These are phyloP conservation scores for Metarhizium album DNA, from an alignment of 2,329 filamentous ascomycete genomes.

Conservation along the genomic window DNA sequence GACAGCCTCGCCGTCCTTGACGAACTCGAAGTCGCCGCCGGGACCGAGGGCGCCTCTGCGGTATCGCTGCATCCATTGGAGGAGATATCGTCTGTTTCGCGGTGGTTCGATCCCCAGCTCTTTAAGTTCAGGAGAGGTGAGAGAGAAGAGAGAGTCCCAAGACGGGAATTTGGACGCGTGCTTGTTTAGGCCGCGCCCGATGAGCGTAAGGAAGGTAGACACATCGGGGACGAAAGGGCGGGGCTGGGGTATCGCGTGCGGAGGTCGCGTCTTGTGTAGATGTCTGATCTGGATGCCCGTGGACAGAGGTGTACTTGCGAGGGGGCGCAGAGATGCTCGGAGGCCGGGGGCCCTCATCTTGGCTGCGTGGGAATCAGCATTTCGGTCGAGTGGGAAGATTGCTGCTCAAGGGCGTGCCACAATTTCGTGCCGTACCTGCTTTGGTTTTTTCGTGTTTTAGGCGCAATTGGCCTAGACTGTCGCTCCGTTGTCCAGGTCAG, in stretches of 20 bases:
- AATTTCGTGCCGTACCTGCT: neutral
- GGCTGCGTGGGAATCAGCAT: conserved; percentile 3
- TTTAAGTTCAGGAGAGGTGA: conserved; percentile 66
- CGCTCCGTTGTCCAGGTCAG: conserved; percentile 8
- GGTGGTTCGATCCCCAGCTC: conserved; percentile 81
- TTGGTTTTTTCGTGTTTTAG: neutral
- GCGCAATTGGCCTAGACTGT: neutral
- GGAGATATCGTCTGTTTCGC: conserved; percentile 69
- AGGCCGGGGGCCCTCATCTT: conserved; percentile 23
- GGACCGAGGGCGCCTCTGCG: conserved; percentile 65
- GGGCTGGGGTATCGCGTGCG: conserved; percentile 47
- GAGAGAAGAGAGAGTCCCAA: conserved; percentile 83
- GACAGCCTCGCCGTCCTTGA: conserved; percentile 44
- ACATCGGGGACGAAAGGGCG: conserved; percentile 83
- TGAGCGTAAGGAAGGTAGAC: conserved; percentile 75
- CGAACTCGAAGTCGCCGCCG: conserved; percentile 70
- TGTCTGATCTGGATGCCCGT: conserved; percentile 29
- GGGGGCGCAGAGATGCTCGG: conserved; percentile 21
- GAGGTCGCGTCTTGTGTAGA: conserved; percentile 29
- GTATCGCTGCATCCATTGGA: conserved; percentile 82
- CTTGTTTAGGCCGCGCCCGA: conserved; percentile 75
- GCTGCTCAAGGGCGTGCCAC: too few relatives aligned
- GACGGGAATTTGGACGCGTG: conserved; percentile 80
- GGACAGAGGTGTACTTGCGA: conserved; percentile 21
- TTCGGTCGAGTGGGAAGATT: neutral